A percentile compares a stretch with the other conserved stretches of the same genome.
Evolutionary conservation across 257 asterid species (phyloP).

Genomic region (Penstemon eatonii): DNA sequence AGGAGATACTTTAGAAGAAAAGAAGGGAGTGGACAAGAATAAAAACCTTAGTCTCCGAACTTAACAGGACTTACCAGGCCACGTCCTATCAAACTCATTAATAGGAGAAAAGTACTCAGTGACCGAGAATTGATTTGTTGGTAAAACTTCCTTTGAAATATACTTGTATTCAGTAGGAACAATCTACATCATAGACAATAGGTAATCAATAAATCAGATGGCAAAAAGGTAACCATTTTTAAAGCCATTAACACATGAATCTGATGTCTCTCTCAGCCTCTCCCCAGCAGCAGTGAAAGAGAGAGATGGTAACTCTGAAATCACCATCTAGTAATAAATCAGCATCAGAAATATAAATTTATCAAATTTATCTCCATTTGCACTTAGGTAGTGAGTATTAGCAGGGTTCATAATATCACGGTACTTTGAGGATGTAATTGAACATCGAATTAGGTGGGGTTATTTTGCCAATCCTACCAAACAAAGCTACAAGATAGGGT

Average conservation of each 20-base stretch:
- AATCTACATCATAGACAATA: slow-evolving; percentile 49
- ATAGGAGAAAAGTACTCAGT: slow-evolving; percentile 92
- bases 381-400: background rate
- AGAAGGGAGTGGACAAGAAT: slow-evolving; percentile 2
- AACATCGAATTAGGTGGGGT: too few relatives aligned
- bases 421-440: background rate
- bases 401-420: too few relatives aligned
- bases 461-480: too few relatives aligned
- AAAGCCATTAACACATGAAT: slow-evolving; percentile 9
- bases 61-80: slow-evolving; percentile 78
- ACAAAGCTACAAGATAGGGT: too few relatives aligned
- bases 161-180: slow-evolving; percentile 95
- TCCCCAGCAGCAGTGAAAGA: background rate
- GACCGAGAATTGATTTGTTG: slow-evolving; percentile 95
- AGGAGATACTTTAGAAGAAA: background rate
- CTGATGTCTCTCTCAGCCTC: slow-evolving; percentile 9
- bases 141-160: slow-evolving; percentile 76
- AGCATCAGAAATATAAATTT: background rate
- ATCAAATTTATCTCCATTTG: background rate
- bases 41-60: slow-evolving; percentile 17
- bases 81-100: slow-evolving; percentile 60
- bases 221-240: slow-evolving; percentile 11
- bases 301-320: background rate
- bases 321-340: background rate
- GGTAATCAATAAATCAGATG: slow-evolving; percentile 7